Evolutionary conservation across 1,284 basidiomycete species (phyloP), one percentile per base, ranked within the genome.

Genomic region (Inonotus hispidus): DNA sequence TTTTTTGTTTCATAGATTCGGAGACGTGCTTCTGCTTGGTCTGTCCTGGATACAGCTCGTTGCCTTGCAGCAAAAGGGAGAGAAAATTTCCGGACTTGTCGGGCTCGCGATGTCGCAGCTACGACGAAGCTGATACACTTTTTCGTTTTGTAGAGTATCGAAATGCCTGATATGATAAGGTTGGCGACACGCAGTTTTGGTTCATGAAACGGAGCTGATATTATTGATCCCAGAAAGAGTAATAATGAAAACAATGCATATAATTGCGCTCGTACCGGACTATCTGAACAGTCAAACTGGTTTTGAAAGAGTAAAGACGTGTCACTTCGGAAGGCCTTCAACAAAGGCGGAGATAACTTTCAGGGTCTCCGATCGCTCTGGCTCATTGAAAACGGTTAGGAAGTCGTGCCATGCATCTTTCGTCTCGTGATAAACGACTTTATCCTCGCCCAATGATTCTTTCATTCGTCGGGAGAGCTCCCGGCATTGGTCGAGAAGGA

Each of bases 401-500:
- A 79, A 68, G 50, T 69, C 67, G 58, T 69, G 68, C 8, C 65
- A 57, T 25, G 65, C 65, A 52, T 69, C 67, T 19, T 57, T 54
- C 16, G 61, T 62, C 59, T 69, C 67, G 23, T 64, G 58, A 21
- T 59, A 65, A 16, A 27, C 41, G 13, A 64, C 56, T 14, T 47
- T 55, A 16, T 62, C 66, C 41, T 60, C 57, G 7, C 55, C 65
- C 52, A 66, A 39, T 27, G 67, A 63, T 7, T 52, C 27, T 25
- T 43, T 64, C 75, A 84, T 81, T 60, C 73, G 73, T 13, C 77
- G 69, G 39, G 69, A 71, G 58, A 81, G 68, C 1, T 74, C 75
- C 16, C 69, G 65, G 59, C 84, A 82, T 56, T 75, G 74, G 68
- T 84, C 82, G 38, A 78, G 69, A 16, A 82, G 68, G 11, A 79